A percentile compares a stretch with the other conserved stretches of the same genome.
phyloP scores from a whole-genome alignment of 352 stramenopile genomes.

The Aphanomyces stellatus region DNA sequence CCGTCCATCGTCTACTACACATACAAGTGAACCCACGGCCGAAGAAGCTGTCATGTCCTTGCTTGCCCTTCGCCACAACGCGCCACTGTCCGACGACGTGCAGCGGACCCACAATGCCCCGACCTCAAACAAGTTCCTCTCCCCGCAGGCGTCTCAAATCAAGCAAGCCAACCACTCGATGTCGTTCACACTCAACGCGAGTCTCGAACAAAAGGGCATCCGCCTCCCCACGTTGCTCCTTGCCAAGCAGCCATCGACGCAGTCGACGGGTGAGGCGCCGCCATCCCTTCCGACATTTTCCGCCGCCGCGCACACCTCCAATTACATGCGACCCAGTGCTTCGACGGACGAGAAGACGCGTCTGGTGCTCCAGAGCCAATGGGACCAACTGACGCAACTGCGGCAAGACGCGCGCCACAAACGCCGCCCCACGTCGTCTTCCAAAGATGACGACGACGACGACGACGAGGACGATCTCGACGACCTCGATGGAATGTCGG shows the following conservation, averaged over 20 bases:
- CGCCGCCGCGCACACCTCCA: no score
- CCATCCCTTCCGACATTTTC: not conserved
- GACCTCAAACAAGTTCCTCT: not conserved
- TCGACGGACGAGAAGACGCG: not conserved
- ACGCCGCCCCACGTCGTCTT: not conserved
- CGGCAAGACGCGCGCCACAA: not conserved
- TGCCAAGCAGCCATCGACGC: not conserved
- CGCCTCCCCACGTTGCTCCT: not conserved
- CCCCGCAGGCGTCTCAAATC: not conserved
- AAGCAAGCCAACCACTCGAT: conserved; percentile 2
- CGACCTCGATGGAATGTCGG: not conserved
- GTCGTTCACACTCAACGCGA: conserved; percentile 2
- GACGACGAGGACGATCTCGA: not conserved
- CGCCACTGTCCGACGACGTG: not conserved
- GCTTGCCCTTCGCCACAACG: conserved; percentile 2
- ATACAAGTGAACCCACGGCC: not conserved
- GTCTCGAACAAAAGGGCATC: not conserved
- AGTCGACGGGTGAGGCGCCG: no score
- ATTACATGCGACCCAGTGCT: not conserved
- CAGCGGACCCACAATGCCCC: not conserved
- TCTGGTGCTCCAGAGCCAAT: not conserved
- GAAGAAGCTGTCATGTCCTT: conserved; percentile 3
- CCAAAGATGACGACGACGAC: not conserved
- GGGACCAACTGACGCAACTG: not conserved
- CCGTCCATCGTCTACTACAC: no score